Conservation (phyloP, 2,329 filamentous ascomycete genomes). For the Whalleya microplaca region DNA sequence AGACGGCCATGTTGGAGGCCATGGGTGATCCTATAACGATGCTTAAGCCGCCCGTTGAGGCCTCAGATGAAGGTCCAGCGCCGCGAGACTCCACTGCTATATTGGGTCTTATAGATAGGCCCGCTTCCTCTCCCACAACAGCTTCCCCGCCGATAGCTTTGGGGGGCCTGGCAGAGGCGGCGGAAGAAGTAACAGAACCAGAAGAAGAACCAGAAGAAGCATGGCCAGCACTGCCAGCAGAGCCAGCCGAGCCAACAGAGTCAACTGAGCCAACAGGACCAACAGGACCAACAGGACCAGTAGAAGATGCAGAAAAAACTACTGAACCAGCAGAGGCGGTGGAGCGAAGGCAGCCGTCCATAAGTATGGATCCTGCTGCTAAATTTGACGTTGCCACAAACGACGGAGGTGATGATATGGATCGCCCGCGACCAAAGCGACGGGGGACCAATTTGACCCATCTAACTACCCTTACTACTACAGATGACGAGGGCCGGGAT, state of each 20-base stretch:
- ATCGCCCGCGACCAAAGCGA: slow-evolving; percentile 26
- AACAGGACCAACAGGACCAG: slow-evolving; percentile 2
- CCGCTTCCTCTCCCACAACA: slow-evolving; percentile 40
- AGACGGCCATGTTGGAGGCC: slow-evolving; percentile 45
- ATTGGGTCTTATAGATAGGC: slow-evolving; percentile 40
- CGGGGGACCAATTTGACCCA: slow-evolving; percentile 36
- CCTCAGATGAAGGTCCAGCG: slow-evolving; percentile 21
- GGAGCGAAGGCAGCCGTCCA: slow-evolving; percentile 1
- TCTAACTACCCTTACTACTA: slow-evolving; percentile 39
- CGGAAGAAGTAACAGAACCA: no score
- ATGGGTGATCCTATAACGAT: slow-evolving; percentile 42
- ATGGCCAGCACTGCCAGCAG: no score
- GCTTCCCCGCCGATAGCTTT: slow-evolving; percentile 38
- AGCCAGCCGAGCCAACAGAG: slow-evolving; percentile 20
- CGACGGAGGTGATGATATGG: slow-evolving; percentile 11
- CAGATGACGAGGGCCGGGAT: slow-evolving; percentile 66
- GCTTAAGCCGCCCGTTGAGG: slow-evolving; percentile 25
- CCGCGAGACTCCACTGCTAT: slow-evolving; percentile 46
- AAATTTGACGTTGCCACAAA: background rate
- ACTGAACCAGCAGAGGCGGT: background rate
- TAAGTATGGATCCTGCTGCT: background rate
- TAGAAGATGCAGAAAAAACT: background rate
- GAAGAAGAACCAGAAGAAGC: no score
- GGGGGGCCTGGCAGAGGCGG: no score
- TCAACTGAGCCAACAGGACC: no score